Percentiles rank a stretch among this genome's conserved stretches.
Conservation (phyloP, 192 early-diverging fungal genomes). For the Diversispora eburnea region DNA sequence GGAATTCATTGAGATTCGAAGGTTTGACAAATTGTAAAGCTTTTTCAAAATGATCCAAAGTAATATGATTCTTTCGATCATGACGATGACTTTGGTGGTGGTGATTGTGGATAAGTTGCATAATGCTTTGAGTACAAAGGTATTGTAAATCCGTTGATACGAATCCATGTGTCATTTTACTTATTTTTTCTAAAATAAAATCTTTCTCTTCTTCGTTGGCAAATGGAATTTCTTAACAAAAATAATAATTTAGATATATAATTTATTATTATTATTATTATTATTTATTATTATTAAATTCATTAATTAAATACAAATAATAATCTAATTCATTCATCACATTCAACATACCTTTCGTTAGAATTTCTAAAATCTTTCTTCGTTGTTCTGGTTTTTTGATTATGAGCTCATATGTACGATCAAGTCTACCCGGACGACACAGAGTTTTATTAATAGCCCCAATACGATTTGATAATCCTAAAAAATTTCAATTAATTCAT, state of each 20-base stretch:
- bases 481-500: neutral
- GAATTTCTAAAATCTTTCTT: conserved; percentile 36
- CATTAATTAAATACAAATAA: conserved; percentile 43
- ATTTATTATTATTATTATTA: no score
- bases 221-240: conserved; percentile 47
- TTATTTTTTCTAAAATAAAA: conserved; percentile 42
- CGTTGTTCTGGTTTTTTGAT: conserved; percentile 47
- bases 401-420: conserved; percentile 44
- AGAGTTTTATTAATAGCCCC: conserved; percentile 49
- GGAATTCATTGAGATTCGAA: conserved; percentile 53
- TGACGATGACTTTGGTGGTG: neutral
- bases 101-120: conserved; percentile 26
- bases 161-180: conserved; percentile 69
- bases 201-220: conserved; percentile 27
- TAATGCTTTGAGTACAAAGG: conserved; percentile 53
- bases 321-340: conserved; percentile 16
- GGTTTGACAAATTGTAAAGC: conserved; percentile 49
- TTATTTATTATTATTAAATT: no score
- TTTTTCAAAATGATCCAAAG: conserved; percentile 39
- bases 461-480: conserved; percentile 51
- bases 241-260: neutral
- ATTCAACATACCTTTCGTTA: conserved; percentile 42
- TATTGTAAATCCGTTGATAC: conserved; percentile 76
- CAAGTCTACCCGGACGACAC: conserved; percentile 58
- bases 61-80: neutral